Evolutionary conservation across 2,329 filamentous ascomycete genomes (phyloP), one percentile per base, ranked within the genome.

Genomic region (Ramularia endophylla): DNA sequence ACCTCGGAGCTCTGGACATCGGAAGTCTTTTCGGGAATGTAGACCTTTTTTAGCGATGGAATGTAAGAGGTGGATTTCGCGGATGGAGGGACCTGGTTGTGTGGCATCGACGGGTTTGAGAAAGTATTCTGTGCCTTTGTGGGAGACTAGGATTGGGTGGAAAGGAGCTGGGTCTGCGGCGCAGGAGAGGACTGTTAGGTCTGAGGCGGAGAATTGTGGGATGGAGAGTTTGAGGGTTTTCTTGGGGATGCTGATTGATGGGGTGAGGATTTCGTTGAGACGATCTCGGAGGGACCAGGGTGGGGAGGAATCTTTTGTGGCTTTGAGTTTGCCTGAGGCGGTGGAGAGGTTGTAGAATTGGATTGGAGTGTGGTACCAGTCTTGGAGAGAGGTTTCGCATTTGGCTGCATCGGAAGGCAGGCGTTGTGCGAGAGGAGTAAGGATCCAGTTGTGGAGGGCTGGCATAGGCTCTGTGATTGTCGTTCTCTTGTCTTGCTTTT

Each of bases 51-150:
- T 36, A 33, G 55, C 54, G 31, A 63, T 53, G 5, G 51, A 44
- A 15, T 56, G 46, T 35, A 64, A 52, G 18, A 61, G 43, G 22
- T 52, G 48, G 27, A 64, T 40, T 36, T 64, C 61, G 5, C 61
- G 57, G 38, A 63, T 64, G 15, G 57, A 60, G 7, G 59, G 52
- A 7, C 52, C 48, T 2, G 56, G 56, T 42, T 60, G 53, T 3
- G 40, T 40, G 1, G 44, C 44, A 40, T 61, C 58, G n/a, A 62
- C 59, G 13, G 55, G 46, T 44, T 64, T 64, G 32, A 64, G 48
- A 46, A 63, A 63, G 48, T 53, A 54, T 12, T 46, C 43, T 19
- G 48, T 18, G 22, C 36, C 29, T 12, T 43, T 35, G 25, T 37
- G 15, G 15, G 28, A 36, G 12, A 59, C 52, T 15, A 51, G 46